phyloP scores from a whole-genome alignment of 305 asterid genomes.

The Ilex paraguariensis region DNA sequence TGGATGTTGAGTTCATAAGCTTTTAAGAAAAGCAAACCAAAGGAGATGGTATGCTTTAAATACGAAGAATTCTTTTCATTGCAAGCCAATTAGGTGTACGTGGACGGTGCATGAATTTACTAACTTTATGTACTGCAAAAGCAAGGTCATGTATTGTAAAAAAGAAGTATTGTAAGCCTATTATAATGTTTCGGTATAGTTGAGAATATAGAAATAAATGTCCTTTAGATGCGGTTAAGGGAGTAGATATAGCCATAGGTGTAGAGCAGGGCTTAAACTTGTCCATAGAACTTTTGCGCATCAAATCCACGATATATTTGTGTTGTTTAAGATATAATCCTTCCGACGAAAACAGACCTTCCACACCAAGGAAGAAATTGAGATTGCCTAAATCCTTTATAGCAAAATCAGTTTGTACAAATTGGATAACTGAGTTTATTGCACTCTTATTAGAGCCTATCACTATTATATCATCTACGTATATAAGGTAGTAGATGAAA shows the following conservation, averaged over 20 bases:
- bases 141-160: background rate
- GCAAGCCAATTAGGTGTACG: background rate
- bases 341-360: background rate
- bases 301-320: background rate
- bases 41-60: background rate
- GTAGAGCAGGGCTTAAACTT: background rate
- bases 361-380: background rate
- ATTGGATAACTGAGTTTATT: background rate
- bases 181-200: too few relatives aligned
- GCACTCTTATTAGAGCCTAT: background rate
- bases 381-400: background rate
- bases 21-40: background rate
- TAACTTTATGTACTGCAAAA: background rate
- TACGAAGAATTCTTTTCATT: background rate
- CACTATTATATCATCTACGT: background rate
- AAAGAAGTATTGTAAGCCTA: background rate
- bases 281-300: too few relatives aligned
- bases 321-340: background rate
- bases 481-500: too few relatives aligned
- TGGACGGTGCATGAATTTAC: background rate
- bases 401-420: background rate
- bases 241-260: background rate
- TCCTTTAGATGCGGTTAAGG: background rate
- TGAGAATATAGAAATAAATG: too few relatives aligned
- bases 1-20: background rate